phyloP scores from a whole-genome alignment of 2,329 filamentous ascomycete genomes.

The Amphichorda felina region DNA sequence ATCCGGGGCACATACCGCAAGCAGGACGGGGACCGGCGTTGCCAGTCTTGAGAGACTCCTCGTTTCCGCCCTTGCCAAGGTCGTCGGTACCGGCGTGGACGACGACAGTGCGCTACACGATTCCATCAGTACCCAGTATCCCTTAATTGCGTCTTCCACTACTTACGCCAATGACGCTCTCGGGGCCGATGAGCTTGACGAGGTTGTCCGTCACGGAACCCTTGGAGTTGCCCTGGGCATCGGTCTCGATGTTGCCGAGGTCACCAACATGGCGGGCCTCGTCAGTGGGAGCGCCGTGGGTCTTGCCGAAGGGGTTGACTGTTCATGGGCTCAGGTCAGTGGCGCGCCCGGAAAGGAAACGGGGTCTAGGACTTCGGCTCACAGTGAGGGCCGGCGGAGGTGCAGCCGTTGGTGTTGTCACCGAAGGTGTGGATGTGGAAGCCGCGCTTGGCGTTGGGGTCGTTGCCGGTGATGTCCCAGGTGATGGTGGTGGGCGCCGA shows the following conservation, averaged over 20 bases:
- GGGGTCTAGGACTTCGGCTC: constrained; percentile 23
- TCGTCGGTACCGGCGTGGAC: constrained; percentile 94
- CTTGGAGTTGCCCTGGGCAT: constrained; percentile 81
- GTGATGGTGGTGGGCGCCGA: constrained; percentile 71
- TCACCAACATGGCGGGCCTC: constrained; percentile 89
- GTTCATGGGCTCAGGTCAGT: background rate
- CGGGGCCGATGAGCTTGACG: constrained; percentile 90
- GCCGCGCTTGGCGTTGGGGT: constrained; percentile 90
- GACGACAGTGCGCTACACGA: constrained; percentile 72
- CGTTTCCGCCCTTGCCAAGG: constrained; percentile 81
- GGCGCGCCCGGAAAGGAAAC: background rate
- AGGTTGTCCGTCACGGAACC: constrained; percentile 70
- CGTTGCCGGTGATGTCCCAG: constrained; percentile 87
- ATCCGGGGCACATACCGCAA: constrained; percentile 57
- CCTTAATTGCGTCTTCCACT: no score
- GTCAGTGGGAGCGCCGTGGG: constrained; percentile 78
- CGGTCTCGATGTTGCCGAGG: constrained; percentile 93
- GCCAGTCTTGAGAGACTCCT: constrained; percentile 97
- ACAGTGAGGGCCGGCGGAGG: constrained; percentile 96
- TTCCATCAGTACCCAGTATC: background rate
- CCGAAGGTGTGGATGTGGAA: constrained; percentile 99
- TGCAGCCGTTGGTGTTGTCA: constrained; percentile 99
- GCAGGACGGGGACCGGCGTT: constrained; percentile 90
- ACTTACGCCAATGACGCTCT: constrained; percentile 86
- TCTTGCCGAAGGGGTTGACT: constrained; percentile 96